Conservation (phyloP, 164 flowering plant genomes). For the Saururus chinensis region DNA sequence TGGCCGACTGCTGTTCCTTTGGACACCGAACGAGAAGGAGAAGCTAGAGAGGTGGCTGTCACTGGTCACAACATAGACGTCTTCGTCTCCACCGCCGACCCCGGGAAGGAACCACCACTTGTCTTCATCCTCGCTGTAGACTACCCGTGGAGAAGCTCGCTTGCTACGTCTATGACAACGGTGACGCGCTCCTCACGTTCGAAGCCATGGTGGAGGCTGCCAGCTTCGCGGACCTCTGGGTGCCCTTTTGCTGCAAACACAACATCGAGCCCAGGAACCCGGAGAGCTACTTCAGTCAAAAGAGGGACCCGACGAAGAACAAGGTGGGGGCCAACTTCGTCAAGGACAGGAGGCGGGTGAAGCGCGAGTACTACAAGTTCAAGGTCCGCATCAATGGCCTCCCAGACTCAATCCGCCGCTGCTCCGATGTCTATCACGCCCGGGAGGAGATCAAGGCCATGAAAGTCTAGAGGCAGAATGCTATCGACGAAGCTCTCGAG, state of each 20-base stretch:
- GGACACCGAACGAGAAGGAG: too few relatives aligned
- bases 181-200: conserved; percentile 57
- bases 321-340: too few relatives aligned
- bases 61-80: conserved; percentile 46
- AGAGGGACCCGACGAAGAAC: too few relatives aligned
- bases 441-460: conserved; percentile 75
- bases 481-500: conserved; percentile 16
- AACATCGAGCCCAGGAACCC: conserved; percentile 66
- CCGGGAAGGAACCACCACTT: conserved; percentile 64
- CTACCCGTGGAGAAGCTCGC: conserved; percentile 56
- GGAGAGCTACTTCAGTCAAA: conserved; percentile 44
- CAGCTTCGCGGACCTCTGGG: conserved; percentile 67
- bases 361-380: conserved; percentile 72
- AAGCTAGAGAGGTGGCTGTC: too few relatives aligned
- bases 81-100: conserved; percentile 44
- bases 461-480: too few relatives aligned
- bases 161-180: conserved; percentile 67
- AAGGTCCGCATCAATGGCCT: conserved; percentile 67
- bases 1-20: too few relatives aligned
- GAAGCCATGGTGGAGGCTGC: conserved; percentile 73
- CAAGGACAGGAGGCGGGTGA: too few relatives aligned
- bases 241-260: conserved; percentile 66
- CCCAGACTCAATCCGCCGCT: conserved; percentile 56
- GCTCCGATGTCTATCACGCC: conserved; percentile 73
- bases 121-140: conserved; percentile 56